A percentile compares a stretch with the other conserved stretches of the same genome.
Conservation (phyloP, 2,329 filamentous ascomycete species). For the Diaporthe citrichinensis region DNA sequence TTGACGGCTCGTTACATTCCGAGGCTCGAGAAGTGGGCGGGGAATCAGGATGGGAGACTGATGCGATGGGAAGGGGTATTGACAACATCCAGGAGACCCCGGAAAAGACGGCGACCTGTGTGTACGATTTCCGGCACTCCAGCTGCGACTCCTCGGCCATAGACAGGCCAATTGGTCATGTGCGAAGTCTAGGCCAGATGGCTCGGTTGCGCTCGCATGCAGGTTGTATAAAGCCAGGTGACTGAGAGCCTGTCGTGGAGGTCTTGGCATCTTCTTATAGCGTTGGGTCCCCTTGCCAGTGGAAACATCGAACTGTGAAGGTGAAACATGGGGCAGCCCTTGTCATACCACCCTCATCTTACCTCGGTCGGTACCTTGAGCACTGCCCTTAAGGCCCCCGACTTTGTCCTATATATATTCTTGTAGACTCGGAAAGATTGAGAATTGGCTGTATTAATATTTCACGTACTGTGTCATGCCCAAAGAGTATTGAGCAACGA, state of each 20-base stretch:
- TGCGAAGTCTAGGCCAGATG: not conserved
- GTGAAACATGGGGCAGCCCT: slow-evolving; percentile 9
- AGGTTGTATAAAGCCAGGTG: slow-evolving; percentile 3
- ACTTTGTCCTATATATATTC: too few species aligned
- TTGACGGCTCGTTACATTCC: slow-evolving; percentile 20
- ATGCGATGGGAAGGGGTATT: not conserved
- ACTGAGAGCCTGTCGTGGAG: not conserved
- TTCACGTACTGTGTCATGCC: not conserved
- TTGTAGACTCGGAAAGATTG: not conserved
- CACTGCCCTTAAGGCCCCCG: too few species aligned
- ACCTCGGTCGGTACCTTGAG: not conserved
- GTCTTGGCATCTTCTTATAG: slow-evolving; percentile 11
- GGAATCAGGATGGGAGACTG: not conserved
- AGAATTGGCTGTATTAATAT: not conserved
- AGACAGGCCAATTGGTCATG: not conserved
- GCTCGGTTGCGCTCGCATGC: not conserved
- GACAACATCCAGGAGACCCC: slow-evolving; percentile 1
- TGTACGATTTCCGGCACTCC: not conserved
- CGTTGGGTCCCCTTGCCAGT: slow-evolving; percentile 9
- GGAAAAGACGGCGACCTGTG: not conserved
- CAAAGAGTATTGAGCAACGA: not conserved
- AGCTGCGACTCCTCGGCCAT: not conserved
- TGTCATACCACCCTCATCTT: not conserved
- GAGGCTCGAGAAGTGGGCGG: not conserved
- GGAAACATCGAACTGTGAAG: not conserved